Evolutionary conservation across 208 protist genomes (phyloP).

Genomic region (Leishmania braziliensis): DNA sequence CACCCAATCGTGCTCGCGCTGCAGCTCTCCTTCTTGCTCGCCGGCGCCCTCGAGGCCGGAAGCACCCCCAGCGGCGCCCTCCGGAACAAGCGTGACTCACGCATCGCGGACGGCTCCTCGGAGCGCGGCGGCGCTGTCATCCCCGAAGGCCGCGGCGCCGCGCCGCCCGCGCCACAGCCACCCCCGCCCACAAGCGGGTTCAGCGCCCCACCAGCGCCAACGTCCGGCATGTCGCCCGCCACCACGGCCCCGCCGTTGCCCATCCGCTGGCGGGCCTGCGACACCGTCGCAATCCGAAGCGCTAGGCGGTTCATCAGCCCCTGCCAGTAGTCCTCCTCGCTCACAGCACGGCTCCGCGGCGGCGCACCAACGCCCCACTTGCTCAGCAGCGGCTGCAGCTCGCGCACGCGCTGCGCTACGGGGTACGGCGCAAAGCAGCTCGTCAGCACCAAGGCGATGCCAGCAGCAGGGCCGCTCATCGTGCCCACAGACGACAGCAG

Average conservation of each 20-base stretch:
- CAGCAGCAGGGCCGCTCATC: conserved; percentile 20
- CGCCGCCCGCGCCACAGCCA: background rate
- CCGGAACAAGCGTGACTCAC: background rate
- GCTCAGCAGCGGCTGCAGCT: conserved; percentile 6
- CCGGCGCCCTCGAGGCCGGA: no score
- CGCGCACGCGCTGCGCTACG: conserved; percentile 2
- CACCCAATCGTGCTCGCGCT: background rate
- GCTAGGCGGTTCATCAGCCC: background rate
- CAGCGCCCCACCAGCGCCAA: background rate
- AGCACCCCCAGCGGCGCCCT: no score
- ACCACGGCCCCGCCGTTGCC: conserved; percentile 24
- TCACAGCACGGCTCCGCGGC: background rate
- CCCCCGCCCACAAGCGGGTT: background rate
- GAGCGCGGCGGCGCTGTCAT: background rate
- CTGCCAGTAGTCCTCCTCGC: conserved; percentile 6
- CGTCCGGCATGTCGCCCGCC: background rate
- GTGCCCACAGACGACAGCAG: conserved; percentile 28
- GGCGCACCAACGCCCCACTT: conserved; percentile 4
- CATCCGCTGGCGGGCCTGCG: background rate
- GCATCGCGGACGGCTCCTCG: background rate
- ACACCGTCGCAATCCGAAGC: background rate
- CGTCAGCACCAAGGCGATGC: conserved; percentile 32
- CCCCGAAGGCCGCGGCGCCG: background rate
- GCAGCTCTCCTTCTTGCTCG: background rate
- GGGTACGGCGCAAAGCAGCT: conserved; percentile 51